Conservation (phyloP, 2,329 filamentous ascomycete genomes). For the Botryosphaeria agaves region DNA sequence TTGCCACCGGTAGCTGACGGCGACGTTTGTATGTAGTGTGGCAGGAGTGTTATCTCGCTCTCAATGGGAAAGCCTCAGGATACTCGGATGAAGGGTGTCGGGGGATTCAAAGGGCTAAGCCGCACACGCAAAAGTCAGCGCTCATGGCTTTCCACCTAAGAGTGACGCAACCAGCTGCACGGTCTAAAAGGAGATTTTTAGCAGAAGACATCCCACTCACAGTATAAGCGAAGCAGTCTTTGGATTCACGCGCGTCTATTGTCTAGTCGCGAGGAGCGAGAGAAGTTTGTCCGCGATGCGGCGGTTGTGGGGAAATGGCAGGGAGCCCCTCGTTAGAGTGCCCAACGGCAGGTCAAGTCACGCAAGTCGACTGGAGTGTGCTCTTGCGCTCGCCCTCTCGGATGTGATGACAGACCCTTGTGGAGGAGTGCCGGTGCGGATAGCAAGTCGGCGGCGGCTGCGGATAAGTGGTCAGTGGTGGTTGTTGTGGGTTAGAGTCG, state of each 20-base stretch:
- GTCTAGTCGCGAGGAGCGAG: too few relatives aligned
- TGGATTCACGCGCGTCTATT: too few relatives aligned
- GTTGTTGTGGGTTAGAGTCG: neutral
- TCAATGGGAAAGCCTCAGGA: too few relatives aligned
- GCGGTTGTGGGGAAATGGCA: neutral
- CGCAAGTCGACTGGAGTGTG: too few relatives aligned
- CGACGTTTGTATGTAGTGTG: neutral
- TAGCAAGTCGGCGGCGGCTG: too few relatives aligned
- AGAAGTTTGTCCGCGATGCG: neutral
- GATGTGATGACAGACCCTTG: neutral
- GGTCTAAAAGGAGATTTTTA: neutral
- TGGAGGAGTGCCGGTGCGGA: neutral
- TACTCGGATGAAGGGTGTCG: too few relatives aligned
- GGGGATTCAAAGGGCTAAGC: neutral
- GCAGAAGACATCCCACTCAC: too few relatives aligned
- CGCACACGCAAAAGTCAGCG: neutral
- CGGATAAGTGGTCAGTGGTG: neutral
- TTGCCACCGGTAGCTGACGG: constrained; percentile 21
- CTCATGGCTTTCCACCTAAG: neutral
- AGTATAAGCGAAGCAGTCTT: too few relatives aligned
- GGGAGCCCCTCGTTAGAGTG: neutral
- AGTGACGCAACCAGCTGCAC: neutral
- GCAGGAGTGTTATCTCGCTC: neutral
- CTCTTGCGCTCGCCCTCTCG: too few relatives aligned
- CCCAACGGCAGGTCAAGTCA: neutral